phyloP scores from a whole-genome alignment of 257 asterid species.

The Misopates orontium region DNA sequence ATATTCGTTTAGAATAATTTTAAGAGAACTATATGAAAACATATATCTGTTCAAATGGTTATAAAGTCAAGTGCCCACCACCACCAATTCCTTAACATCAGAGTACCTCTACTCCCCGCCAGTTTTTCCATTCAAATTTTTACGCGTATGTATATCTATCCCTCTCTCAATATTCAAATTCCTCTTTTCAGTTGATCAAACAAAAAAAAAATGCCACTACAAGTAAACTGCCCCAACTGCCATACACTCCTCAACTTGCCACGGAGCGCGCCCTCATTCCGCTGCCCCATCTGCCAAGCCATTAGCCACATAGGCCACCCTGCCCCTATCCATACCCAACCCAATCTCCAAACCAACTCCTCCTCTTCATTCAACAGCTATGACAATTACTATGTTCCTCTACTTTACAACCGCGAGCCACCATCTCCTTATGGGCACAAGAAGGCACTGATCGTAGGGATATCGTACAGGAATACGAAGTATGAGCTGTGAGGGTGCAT shows the following conservation, averaged over 20 bases:
- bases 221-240: slow-evolving; percentile 81
- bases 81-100: no score
- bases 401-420: slow-evolving; percentile 43
- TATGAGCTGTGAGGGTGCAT: slow-evolving; percentile 83
- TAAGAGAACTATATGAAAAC: no score
- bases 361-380: slow-evolving; percentile 17
- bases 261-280: slow-evolving; percentile 69
- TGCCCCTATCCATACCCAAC: slow-evolving; percentile 26
- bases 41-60: no score
- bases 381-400: slow-evolving; percentile 37
- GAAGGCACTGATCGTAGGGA: slow-evolving; percentile 83
- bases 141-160: no score
- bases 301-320: slow-evolving; percentile 53
- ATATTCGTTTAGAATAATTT: no score
- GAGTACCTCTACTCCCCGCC: no score
- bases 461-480: slow-evolving; percentile 54
- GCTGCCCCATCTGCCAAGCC: slow-evolving; percentile 82
- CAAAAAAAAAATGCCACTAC: slow-evolving; percentile 60
- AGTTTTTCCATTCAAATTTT: no score
- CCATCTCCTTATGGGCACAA: slow-evolving; percentile 54
- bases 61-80: no score
- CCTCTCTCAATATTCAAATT: neutral
- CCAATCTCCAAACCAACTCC: slow-evolving; percentile 18
- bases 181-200: neutral
- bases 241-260: slow-evolving; percentile 82